Evolutionary conservation across 2,329 filamentous ascomycete species (phyloP).

Genomic region (Fusarium cicatricum): DNA sequence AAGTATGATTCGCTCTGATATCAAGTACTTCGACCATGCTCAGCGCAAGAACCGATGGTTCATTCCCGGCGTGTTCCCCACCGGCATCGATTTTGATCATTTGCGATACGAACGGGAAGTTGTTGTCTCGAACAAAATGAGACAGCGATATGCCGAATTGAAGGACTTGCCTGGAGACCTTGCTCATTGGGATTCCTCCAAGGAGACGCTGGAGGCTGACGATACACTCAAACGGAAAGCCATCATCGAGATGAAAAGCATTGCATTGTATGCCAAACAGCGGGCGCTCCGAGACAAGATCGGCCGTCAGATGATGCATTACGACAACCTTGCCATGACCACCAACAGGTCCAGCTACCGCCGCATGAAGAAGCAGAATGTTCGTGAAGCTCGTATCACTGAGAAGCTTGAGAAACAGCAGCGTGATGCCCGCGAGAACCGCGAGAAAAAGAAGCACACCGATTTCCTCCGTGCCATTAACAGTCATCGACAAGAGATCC

Average conservation of each 20-base stretch:
- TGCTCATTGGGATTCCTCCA: constrained; percentile 83
- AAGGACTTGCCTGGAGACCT: constrained; percentile 86
- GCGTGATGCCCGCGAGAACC: constrained; percentile 91
- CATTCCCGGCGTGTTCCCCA: constrained; percentile 87
- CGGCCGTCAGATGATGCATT: constrained; percentile 90
- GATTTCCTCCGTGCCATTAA: constrained; percentile 91
- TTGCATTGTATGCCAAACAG: constrained; percentile 89
- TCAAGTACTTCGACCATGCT: constrained; percentile 83
- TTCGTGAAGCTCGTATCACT: constrained; percentile 94
- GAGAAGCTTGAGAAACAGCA: constrained; percentile 99
- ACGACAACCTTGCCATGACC: constrained; percentile 96
- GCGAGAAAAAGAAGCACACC: constrained; percentile 96
- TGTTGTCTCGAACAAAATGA: constrained; percentile 89
- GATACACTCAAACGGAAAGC: constrained; percentile 87
- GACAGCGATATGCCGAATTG: constrained; percentile 82
- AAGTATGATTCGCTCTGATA: constrained; percentile 61
- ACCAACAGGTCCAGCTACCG: constrained; percentile 92
- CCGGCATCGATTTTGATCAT: constrained; percentile 87
- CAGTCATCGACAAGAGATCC: constrained; percentile 81
- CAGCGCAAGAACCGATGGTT: constrained; percentile 79
- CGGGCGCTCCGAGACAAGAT: constrained; percentile 85
- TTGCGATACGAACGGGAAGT: constrained; percentile 87
- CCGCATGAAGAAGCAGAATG: constrained; percentile 95
- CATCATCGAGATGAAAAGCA: constrained; percentile 93
- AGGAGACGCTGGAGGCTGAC: constrained; percentile 73